Conservation (phyloP, 148 eudicot species). For the Tetragonia tetragonoides region DNA sequence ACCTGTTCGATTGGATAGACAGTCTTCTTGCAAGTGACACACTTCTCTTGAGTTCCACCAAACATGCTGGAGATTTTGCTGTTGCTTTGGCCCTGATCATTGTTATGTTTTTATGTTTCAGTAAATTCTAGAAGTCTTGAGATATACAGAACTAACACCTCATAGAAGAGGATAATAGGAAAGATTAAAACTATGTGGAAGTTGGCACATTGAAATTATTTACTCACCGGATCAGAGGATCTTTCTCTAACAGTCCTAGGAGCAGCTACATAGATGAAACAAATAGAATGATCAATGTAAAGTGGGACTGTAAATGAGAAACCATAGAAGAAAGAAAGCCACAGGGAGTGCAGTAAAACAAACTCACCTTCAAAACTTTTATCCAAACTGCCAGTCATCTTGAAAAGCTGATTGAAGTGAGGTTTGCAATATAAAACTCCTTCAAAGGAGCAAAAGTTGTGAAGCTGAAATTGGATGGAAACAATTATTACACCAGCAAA, state of each 20-base stretch:
- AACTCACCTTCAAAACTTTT: slow-evolving; percentile 84
- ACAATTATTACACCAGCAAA: not conserved
- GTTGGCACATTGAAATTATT: not conserved
- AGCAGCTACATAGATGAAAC: slow-evolving; percentile 41
- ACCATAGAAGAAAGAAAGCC: not conserved
- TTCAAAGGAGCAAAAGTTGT: slow-evolving; percentile 74
- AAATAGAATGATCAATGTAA: not conserved
- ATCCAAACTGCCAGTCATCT: slow-evolving; percentile 89
- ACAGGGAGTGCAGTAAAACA: not conserved
- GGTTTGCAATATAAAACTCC: slow-evolving; percentile 92
- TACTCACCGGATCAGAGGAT: slow-evolving; percentile 53
- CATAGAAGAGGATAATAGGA: not conserved
- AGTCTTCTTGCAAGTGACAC: slow-evolving; percentile 79
- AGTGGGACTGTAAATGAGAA: not conserved
- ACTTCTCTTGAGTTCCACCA: slow-evolving; percentile 88
- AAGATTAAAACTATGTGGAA: not conserved
- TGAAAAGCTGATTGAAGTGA: slow-evolving; percentile 83
- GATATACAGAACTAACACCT: not conserved
- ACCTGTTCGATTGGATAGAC: slow-evolving; percentile 95
- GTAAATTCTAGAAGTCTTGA: not conserved
- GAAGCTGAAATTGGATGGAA: slow-evolving; percentile 47
- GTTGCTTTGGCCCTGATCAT: slow-evolving; percentile 44
- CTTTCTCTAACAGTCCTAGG: slow-evolving; percentile 66
- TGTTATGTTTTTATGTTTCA: not conserved
- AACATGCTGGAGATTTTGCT: slow-evolving; percentile 68